Conservation (phyloP, 768 basidiomycete genomes). For the Paxillus rubicundulus region DNA sequence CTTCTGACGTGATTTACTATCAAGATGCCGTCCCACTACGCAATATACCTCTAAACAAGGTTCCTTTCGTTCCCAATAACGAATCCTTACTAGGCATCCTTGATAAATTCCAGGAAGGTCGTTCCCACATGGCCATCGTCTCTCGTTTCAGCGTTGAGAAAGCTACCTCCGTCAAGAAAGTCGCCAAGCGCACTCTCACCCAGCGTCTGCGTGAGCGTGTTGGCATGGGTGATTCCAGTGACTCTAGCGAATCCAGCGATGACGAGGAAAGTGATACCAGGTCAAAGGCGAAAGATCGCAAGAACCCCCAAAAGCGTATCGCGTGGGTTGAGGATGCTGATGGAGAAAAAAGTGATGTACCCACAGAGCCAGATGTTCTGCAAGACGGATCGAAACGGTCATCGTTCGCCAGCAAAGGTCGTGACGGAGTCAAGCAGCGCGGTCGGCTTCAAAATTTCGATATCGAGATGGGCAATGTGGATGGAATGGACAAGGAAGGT, state of each 20-base stretch:
- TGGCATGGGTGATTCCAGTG: conserved; percentile 66
- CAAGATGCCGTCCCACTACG: conserved; percentile 79
- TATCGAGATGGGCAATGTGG: conserved; percentile 21
- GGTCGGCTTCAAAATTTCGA: conserved; percentile 17
- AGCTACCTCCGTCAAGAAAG: conserved; percentile 79
- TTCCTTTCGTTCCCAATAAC: conserved; percentile 83
- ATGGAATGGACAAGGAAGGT: conserved; percentile 15
- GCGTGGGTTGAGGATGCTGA: conserved; percentile 35
- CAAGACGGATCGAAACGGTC: conserved; percentile 12
- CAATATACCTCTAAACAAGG: conserved; percentile 81
- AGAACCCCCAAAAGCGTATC: conserved; percentile 26
- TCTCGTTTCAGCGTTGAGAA: conserved; percentile 71
- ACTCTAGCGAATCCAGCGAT: conserved; percentile 46
- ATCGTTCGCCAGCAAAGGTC: conserved; percentile 12
- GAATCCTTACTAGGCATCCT: conserved; percentile 82
- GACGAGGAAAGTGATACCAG: conserved; percentile 33
- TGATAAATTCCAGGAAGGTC: conserved; percentile 86
- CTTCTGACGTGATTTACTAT: background rate
- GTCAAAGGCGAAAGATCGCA: conserved; percentile 12
- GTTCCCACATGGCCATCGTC: conserved; percentile 91
- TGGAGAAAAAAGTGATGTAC: conserved; percentile 26
- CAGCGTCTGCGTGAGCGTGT: conserved; percentile 75
- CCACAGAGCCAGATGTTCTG: conserved; percentile 19
- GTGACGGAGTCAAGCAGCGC: conserved; percentile 8
- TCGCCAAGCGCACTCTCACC: conserved; percentile 75